A percentile compares a stretch with the other conserved stretches of the same genome.
Evolutionary conservation across 2,329 filamentous ascomycete species (phyloP).

Genomic region (Colletotrichum tabaci): DNA sequence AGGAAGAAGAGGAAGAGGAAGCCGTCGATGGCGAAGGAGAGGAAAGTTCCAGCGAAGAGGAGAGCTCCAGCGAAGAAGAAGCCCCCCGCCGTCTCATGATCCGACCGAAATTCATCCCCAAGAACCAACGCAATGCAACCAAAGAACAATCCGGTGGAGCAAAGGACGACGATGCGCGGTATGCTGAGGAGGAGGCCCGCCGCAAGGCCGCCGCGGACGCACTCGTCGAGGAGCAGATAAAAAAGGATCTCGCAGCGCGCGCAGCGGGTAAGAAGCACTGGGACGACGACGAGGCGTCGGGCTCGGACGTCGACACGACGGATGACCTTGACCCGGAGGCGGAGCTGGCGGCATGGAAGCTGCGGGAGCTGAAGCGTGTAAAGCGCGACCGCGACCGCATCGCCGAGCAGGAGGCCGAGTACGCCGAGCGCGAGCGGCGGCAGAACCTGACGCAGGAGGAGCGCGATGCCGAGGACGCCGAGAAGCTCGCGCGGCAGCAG

Average conservation of each 20-base stretch:
- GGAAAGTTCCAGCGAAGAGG: constrained; percentile 56
- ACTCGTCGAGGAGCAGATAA: constrained; percentile 90
- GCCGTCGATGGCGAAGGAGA: constrained; percentile 53
- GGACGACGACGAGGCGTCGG: constrained; percentile 78
- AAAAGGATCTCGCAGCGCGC: constrained; percentile 82
- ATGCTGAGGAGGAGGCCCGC: constrained; percentile 72
- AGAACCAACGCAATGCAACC: constrained; percentile 63
- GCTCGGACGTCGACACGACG: constrained; percentile 87
- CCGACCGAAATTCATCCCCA: constrained; percentile 75
- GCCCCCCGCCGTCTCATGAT: constrained; percentile 71
- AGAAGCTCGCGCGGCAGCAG: constrained; percentile 81
- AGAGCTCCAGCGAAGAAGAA: constrained; percentile 69
- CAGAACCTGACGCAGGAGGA: constrained; percentile 90
- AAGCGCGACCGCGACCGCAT: constrained; percentile 90
- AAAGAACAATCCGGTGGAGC: constrained; percentile 46
- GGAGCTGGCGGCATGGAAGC: constrained; percentile 92
- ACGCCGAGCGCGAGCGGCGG: constrained; percentile 90
- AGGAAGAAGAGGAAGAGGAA: constrained; percentile 62
- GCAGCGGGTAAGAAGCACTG: constrained; percentile 86
- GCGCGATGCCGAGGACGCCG: constrained; percentile 86
- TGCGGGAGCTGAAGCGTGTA: constrained; percentile 90
- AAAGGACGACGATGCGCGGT: constrained; percentile 53
- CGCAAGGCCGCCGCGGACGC: constrained; percentile 81
- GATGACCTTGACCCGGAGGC: constrained; percentile 90
- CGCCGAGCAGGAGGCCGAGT: constrained; percentile 85